Percentiles rank a stretch among this genome's conserved stretches.
These are phyloP conservation scores for Coemansia pectinata DNA, from an alignment of 192 early-diverging fungal genomes.

Conservation along the genomic window DNA sequence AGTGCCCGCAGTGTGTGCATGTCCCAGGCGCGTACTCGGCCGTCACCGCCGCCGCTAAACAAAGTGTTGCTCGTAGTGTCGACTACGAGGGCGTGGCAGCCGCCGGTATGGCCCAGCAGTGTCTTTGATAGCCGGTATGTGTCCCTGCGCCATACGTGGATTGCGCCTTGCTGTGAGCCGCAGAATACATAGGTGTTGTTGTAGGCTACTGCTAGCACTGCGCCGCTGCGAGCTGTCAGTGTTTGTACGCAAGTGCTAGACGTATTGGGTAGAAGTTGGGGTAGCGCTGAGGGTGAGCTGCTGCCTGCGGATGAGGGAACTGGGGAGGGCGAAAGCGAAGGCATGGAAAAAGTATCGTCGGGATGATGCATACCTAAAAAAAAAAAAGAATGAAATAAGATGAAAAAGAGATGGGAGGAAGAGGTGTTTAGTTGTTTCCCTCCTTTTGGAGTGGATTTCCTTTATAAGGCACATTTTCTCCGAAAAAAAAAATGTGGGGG, in stretches of 20 bases:
- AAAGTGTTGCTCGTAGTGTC: conserved; percentile 6
- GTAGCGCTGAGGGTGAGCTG: too few relatives aligned
- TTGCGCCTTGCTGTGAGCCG: conserved; percentile 65
- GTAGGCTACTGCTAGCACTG: conserved; percentile 66
- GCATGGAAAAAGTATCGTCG: not conserved
- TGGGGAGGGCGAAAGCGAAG: not conserved
- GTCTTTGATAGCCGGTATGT: conserved; percentile 56
- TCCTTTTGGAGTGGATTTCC: not conserved
- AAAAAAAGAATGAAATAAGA: not conserved
- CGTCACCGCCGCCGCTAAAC: conserved; percentile 61
- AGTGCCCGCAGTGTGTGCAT: conserved; percentile 60
- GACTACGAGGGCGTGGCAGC: conserved; percentile 32
- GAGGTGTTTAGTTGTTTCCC: not conserved
- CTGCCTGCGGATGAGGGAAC: not conserved
- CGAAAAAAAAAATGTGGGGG: not conserved
- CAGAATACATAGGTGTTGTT: conserved; percentile 62
- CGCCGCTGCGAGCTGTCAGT: conserved; percentile 5
- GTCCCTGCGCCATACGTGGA: conserved; percentile 63
- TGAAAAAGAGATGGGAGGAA: not conserved
- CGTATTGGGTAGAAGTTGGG: too few relatives aligned
- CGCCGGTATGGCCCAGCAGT: conserved; percentile 31
- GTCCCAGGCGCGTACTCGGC: conserved; percentile 72
- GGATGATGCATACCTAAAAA: not conserved
- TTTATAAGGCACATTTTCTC: not conserved
- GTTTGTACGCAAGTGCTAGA: not conserved